phyloP scores from a whole-genome alignment of 441 rosid species.

The Pelargonium myrrhifolium region DNA sequence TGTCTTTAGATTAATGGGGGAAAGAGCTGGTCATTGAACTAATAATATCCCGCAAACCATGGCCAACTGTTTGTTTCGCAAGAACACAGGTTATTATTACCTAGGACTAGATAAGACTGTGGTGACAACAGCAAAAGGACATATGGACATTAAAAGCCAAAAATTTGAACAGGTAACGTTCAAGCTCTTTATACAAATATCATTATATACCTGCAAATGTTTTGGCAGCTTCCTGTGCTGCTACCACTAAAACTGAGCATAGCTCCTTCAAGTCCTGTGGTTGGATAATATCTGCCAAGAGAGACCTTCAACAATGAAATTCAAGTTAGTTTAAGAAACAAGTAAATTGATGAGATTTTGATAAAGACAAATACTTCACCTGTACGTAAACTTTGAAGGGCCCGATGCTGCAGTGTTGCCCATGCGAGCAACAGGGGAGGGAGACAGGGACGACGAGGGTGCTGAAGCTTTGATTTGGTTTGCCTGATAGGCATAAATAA shows the following conservation, averaged over 20 bases:
- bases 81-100: slow-evolving; percentile 1
- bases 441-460: slow-evolving; percentile 42
- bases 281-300: slow-evolving; percentile 89
- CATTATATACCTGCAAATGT: slow-evolving; percentile 53
- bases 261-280: slow-evolving; percentile 87
- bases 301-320: slow-evolving; percentile 57
- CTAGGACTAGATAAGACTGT: neutral
- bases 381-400: slow-evolving; percentile 72
- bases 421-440: slow-evolving; percentile 48
- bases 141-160: neutral
- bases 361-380: slow-evolving; percentile 38
- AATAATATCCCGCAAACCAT: neutral
- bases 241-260: slow-evolving; percentile 86
- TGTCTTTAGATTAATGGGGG: neutral
- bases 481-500: slow-evolving; percentile 37
- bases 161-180: neutral
- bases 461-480: slow-evolving; percentile 46
- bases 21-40: slow-evolving; percentile 2
- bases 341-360: slow-evolving; percentile 14
- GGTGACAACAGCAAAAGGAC: neutral
- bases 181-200: neutral
- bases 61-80: neutral
- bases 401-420: slow-evolving; percentile 34
- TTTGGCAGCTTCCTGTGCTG: slow-evolving; percentile 73
- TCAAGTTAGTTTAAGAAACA: slow-evolving; percentile 31